A percentile compares a stretch with the other conserved stretches of the same genome.
phyloP scores from a whole-genome alignment of 495 filamentous ascomycete genomes.

The Tuber brumale region DNA sequence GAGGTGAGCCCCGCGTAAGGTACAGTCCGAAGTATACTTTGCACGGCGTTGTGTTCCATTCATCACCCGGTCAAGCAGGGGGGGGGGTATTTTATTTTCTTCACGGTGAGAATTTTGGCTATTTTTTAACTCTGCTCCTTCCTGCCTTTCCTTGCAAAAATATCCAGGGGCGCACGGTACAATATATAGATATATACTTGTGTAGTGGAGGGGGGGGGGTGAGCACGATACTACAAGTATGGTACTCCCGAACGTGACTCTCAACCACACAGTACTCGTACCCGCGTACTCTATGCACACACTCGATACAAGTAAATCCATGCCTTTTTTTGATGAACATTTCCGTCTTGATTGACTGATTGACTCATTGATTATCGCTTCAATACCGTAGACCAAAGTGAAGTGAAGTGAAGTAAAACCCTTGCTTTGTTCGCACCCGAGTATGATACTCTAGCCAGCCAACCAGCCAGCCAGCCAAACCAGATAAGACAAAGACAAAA shows the following conservation, averaged over 20 bases:
- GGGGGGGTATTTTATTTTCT: not conserved
- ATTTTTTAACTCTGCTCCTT: not conserved
- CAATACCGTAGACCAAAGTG: not conserved
- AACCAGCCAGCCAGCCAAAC: too few relatives aligned
- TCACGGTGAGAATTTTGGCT: not conserved
- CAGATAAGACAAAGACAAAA: too few relatives aligned
- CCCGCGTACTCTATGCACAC: not conserved
- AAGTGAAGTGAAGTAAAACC: not conserved
- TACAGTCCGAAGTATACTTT: not conserved
- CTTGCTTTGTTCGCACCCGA: not conserved
- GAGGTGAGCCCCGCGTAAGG: slow-evolving; percentile 3
- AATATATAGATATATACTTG: not conserved
- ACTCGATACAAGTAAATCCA: not conserved
- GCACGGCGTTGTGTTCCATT: not conserved
- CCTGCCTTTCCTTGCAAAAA: not conserved
- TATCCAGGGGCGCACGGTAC: not conserved
- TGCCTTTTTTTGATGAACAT: not conserved
- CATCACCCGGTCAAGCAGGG: not conserved
- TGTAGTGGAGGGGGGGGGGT: not conserved
- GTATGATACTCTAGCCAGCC: too few relatives aligned
- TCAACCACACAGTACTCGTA: not conserved
- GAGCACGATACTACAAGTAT: not conserved
- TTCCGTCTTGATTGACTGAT: not conserved
- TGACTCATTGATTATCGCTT: not conserved
- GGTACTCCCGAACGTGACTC: not conserved